Conservation (phyloP, 179 eudicot species). For the Beta macrorhiza region DNA sequence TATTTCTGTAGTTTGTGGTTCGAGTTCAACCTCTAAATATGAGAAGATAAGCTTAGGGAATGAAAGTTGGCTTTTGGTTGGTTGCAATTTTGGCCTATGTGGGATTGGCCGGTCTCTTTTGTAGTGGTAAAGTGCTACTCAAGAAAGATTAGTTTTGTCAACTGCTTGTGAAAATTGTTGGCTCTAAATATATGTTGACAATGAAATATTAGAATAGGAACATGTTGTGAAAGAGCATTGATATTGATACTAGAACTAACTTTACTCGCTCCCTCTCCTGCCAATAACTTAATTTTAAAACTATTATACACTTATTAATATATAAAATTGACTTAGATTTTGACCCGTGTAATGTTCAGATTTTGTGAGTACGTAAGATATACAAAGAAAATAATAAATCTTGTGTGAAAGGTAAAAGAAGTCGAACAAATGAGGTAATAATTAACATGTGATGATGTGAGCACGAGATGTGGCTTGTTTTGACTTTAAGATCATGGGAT, state of each 20-base stretch:
- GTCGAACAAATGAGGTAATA: no score
- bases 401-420: no score
- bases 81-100: constrained; percentile 27
- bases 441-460: no score
- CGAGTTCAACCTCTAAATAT: constrained; percentile 15
- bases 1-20: constrained; percentile 23
- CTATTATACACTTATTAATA: no score
- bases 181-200: background rate
- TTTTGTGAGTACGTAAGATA: no score
- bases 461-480: no score
- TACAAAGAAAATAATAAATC: no score
- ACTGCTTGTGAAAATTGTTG: background rate
- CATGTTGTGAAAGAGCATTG: background rate
- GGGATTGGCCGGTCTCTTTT: constrained; percentile 13
- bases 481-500: no score
- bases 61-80: constrained; percentile 21
- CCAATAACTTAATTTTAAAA: no score
- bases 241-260: background rate
- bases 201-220: background rate
- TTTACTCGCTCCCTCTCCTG: no score
- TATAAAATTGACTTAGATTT: no score
- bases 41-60: constrained; percentile 27
- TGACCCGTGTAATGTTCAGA: no score
- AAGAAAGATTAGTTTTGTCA: constrained; percentile 19
- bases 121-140: background rate